Conservation (phyloP, 208 protist genomes). For the Blastocrithidia nonstop region DNA sequence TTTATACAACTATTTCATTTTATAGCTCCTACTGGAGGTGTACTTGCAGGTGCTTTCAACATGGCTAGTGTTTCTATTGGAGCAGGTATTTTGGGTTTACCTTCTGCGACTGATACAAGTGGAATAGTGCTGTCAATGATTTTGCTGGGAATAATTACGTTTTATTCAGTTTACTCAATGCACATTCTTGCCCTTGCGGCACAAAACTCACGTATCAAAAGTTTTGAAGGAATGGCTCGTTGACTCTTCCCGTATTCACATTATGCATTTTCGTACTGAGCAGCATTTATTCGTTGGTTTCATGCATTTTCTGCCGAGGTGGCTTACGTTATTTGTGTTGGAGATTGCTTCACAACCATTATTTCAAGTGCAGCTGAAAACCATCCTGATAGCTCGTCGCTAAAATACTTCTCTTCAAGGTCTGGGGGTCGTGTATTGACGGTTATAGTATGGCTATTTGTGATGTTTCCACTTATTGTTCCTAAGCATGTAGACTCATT, state of each 20-base stretch:
- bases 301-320: conserved; percentile 12
- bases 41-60: conserved; percentile 25
- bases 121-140: conserved; percentile 25
- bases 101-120: conserved; percentile 25
- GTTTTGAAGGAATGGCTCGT: no score
- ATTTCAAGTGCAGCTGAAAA: conserved; percentile 21
- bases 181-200: conserved; percentile 42
- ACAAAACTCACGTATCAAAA: no score
- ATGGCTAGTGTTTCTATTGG: conserved; percentile 32
- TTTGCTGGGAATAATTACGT: conserved; percentile 23
- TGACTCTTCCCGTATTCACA: conserved; percentile 12
- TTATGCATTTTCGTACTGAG: conserved; percentile 18
- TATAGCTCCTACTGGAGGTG: conserved; percentile 26
- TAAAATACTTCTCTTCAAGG: conserved; percentile 27
- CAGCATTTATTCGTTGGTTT: conserved; percentile 17
- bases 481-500: conserved; percentile 46
- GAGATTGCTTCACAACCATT: conserved; percentile 15
- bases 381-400: conserved; percentile 37
- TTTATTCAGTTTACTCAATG: conserved; percentile 36
- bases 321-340: conserved; percentile 19
- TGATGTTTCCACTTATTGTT: conserved; percentile 41
- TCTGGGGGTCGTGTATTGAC: conserved; percentile 24
- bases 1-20: background rate
- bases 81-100: conserved; percentile 48
- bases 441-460: conserved; percentile 26